Evolutionary conservation across 352 stramenopile species (phyloP).

Genomic region (Phytopythium vexans): DNA sequence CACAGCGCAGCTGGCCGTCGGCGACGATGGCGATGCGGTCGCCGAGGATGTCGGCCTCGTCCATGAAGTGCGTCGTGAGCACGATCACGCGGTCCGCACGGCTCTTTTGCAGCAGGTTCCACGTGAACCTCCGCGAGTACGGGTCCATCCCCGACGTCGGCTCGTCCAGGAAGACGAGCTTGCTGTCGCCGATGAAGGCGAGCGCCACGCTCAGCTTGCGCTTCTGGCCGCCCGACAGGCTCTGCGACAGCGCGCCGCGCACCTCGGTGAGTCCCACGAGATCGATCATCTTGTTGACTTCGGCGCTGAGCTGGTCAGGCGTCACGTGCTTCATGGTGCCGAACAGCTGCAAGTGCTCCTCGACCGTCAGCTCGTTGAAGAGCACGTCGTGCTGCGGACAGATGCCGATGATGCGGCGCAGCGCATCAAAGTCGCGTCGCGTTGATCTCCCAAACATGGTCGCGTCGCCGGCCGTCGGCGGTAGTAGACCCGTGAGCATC

Average conservation of each 20-base stretch:
- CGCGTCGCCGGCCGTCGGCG: constrained; percentile 58
- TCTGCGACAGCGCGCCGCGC: neutral
- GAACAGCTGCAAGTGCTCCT: constrained; percentile 95
- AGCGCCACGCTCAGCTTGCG: constrained; percentile 90
- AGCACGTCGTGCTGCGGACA: constrained; percentile 97
- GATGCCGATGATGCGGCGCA: constrained; percentile 93
- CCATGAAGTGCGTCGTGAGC: constrained; percentile 95
- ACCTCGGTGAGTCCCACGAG: neutral
- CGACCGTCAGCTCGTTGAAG: constrained; percentile 92
- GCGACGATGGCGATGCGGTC: constrained; percentile 84
- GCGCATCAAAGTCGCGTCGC: constrained; percentile 68
- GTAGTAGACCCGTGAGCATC: constrained; percentile 91
- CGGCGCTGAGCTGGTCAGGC: constrained; percentile 8
- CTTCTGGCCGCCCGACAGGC: constrained; percentile 87
- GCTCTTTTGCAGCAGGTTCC: constrained; percentile 59
- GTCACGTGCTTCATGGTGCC: constrained; percentile 87
- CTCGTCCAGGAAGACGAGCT: constrained; percentile 86
- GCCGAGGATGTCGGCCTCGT: constrained; percentile 87
- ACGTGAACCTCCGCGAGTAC: constrained; percentile 91
- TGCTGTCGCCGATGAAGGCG: constrained; percentile 84
- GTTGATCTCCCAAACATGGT: constrained; percentile 74
- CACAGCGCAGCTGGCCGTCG: constrained; percentile 53
- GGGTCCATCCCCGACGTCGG: constrained; percentile 95
- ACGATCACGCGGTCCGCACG: constrained; percentile 64
- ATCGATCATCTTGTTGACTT: neutral